Percentiles rank a stretch among this genome's conserved stretches.
phyloP scores from a whole-genome alignment of 306 rosid genomes.

The Cajanus cajan region DNA sequence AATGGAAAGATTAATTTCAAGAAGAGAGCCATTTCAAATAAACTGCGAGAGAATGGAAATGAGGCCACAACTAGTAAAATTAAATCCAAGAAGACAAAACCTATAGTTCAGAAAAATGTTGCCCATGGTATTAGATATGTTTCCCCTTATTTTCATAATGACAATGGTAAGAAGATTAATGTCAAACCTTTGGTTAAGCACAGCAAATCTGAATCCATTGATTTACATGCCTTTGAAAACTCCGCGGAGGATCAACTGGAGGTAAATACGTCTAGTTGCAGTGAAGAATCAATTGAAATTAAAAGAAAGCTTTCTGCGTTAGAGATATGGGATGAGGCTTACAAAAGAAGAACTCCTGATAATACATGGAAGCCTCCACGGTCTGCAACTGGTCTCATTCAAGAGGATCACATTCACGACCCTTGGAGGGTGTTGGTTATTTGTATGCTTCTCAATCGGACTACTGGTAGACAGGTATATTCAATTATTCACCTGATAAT shows the following conservation, averaged over 20 bases:
- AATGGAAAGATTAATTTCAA: background rate
- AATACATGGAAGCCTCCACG: constrained; percentile 73
- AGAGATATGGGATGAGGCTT: constrained; percentile 52
- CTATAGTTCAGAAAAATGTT: background rate
- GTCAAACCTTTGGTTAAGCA: background rate
- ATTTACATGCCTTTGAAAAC: background rate
- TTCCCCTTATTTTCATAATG: constrained; percentile 14
- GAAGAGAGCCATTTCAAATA: background rate
- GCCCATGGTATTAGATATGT: background rate
- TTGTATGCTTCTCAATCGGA: constrained; percentile 65
- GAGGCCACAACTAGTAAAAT: background rate
- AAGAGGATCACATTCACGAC: constrained; percentile 62
- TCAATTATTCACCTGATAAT: background rate
- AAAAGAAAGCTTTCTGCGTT: constrained; percentile 26
- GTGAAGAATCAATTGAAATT: background rate
- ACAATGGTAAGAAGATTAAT: background rate
- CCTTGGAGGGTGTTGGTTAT: constrained; percentile 83
- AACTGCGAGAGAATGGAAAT: background rate
- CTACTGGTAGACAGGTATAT: constrained; percentile 58
- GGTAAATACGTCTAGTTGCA: background rate
- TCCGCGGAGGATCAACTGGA: background rate
- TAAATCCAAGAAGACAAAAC: background rate
- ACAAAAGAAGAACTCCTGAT: constrained; percentile 45
- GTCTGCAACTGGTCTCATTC: constrained; percentile 52
- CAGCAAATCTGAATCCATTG: background rate